Conservation (phyloP, 345 rosid genomes). For the Sisymbrium altissimum region DNA sequence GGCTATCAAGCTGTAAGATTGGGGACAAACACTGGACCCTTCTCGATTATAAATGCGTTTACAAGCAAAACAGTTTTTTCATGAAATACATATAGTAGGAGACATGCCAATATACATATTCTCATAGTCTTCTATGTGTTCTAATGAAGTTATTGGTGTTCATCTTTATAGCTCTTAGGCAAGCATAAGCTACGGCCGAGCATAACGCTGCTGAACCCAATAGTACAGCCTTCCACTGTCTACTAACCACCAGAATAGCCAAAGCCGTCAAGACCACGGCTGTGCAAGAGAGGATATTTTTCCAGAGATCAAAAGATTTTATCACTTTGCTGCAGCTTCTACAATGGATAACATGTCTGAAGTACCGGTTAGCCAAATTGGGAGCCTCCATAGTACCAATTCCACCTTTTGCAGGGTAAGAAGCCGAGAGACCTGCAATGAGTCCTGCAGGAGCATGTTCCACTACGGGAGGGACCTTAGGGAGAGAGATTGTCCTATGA, state of each 20-base stretch:
- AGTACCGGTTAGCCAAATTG: conserved; percentile 71
- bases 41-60: conserved; percentile 16
- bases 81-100: conserved; percentile 3
- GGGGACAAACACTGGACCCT: conserved; percentile 6
- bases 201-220: conserved; percentile 54
- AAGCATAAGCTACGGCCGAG: conserved; percentile 58
- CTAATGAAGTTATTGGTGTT: conserved; percentile 88
- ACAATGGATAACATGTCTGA: conserved; percentile 87
- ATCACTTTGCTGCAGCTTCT: conserved; percentile 62
- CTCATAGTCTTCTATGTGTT: conserved; percentile 76
- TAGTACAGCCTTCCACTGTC: conserved; percentile 71
- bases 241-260: conserved; percentile 61
- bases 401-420: conserved; percentile 82
- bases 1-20: background rate
- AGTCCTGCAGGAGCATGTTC: conserved; percentile 92
- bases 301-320: conserved; percentile 60
- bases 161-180: conserved; percentile 56
- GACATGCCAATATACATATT: conserved; percentile 12
- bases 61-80: conserved; percentile 4
- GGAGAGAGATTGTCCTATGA: conserved; percentile 65
- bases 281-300: conserved; percentile 45
- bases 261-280: conserved; percentile 47
- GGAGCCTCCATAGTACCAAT: conserved; percentile 72
- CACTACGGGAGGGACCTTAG: conserved; percentile 69
- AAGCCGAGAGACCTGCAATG: conserved; percentile 65